phyloP scores from a whole-genome alignment of 1,139 yeast genomes.

The Taiozyma sp. region DNA sequence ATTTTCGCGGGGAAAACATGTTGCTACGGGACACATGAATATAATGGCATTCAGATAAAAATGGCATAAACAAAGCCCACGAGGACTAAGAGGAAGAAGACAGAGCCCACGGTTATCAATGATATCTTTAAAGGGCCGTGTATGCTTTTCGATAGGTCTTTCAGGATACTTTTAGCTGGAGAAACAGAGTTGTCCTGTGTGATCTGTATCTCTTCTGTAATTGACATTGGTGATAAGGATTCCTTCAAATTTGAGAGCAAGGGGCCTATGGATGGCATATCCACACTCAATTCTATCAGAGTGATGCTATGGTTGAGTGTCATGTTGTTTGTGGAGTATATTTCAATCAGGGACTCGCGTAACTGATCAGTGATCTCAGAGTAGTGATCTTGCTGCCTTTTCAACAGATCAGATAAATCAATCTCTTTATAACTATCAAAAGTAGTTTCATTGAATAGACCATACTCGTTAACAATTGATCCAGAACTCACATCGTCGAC shows the following conservation, averaged over 20 bases:
- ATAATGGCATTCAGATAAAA: neutral
- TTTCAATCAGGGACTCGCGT: neutral
- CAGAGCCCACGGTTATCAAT: neutral
- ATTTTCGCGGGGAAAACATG: neutral
- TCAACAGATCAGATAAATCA: neutral
- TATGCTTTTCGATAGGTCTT: neutral
- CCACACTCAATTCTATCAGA: neutral
- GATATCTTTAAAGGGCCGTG: neutral
- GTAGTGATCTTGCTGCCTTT: neutral
- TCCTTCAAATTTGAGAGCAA: neutral
- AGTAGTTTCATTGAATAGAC: neutral
- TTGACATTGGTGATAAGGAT: neutral
- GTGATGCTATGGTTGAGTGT: neutral
- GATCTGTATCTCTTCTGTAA: neutral
- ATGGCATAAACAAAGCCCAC: constrained; percentile 1
- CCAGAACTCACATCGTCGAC: neutral
- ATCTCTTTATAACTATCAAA: neutral
- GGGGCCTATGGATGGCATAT: neutral
- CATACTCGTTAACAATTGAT: neutral
- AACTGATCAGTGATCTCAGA: neutral
- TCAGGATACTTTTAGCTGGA: neutral
- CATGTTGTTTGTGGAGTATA: neutral
- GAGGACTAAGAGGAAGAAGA: constrained; percentile 1
- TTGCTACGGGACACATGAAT: neutral
- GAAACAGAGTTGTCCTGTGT: neutral